Percentiles rank a stretch among this genome's conserved stretches.
phyloP scores from a whole-genome alignment of 2,329 filamentous ascomycete species.

The Fusarium neocosmosporiellum region DNA sequence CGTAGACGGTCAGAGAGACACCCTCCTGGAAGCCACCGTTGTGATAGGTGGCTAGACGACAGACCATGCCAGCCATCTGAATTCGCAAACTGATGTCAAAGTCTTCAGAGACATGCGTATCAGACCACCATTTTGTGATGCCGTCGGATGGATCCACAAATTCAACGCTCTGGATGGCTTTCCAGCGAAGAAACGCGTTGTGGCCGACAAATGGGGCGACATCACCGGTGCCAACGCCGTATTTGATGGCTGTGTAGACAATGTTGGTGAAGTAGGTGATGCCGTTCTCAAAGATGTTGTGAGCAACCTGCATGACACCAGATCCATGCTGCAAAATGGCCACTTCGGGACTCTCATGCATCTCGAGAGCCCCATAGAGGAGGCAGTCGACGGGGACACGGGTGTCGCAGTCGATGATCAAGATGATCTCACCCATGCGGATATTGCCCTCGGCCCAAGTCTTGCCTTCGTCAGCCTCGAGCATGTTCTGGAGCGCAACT shows the following conservation, averaged over 20 bases:
- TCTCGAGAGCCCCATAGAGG: constrained; percentile 76
- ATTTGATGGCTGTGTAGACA: constrained; percentile 79
- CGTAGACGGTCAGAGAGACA: constrained; percentile 78
- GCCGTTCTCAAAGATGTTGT: constrained; percentile 77
- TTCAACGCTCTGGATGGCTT: constrained; percentile 40
- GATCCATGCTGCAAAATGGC: constrained; percentile 79
- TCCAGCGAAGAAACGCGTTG: constrained; percentile 80
- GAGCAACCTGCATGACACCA: constrained; percentile 80
- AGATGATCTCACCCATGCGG: constrained; percentile 66
- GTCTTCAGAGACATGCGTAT: constrained; percentile 80
- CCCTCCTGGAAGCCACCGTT: constrained; percentile 78
- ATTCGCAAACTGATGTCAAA: constrained; percentile 81
- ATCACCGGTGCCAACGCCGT: constrained; percentile 77
- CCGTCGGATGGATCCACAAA: constrained; percentile 52
- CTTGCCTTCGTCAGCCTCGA: constrained; percentile 61
- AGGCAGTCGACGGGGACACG: constrained; percentile 72
- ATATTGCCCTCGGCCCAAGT: constrained; percentile 69
- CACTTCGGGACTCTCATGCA: constrained; percentile 76
- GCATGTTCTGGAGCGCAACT: constrained; percentile 56
- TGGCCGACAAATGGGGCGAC: constrained; percentile 82
- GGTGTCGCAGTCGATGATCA: constrained; percentile 76
- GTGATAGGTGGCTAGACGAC: constrained; percentile 76
- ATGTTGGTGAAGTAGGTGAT: constrained; percentile 85
- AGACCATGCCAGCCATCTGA: constrained; percentile 74
- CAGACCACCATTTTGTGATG: constrained; percentile 78